Evolutionary conservation across 768 basidiomycete genomes (phyloP).

Genomic region (Lentinula guzmanii): DNA sequence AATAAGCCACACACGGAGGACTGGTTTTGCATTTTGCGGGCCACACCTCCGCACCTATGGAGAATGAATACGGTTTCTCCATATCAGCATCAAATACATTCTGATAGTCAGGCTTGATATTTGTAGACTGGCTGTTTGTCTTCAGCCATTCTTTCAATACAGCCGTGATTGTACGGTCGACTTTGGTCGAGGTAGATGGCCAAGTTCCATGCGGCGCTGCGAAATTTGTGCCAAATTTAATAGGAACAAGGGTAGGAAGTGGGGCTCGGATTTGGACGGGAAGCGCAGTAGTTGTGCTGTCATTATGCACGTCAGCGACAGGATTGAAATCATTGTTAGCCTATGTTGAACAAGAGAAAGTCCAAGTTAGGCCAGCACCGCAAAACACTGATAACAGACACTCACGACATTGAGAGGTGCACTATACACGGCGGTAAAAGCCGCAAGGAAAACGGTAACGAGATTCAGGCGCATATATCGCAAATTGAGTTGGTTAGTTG

Average conservation of each 20-base stretch:
- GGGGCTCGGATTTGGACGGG: neutral
- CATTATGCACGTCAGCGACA: neutral
- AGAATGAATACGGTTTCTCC: neutral
- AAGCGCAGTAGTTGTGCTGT: neutral
- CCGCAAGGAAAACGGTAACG: neutral
- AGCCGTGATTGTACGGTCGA: neutral
- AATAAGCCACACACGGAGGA: too few relatives aligned
- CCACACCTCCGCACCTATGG: neutral
- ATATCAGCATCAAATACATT: neutral
- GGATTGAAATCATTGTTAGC: neutral
- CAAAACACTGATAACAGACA: neutral
- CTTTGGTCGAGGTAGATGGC: neutral
- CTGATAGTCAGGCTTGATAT: neutral
- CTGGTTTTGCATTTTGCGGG: neutral
- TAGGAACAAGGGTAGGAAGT: neutral
- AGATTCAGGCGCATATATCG: neutral
- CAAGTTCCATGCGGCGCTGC: neutral
- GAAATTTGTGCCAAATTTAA: neutral
- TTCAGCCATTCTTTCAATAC: neutral
- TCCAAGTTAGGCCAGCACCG: too few relatives aligned
- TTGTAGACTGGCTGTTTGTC: neutral
- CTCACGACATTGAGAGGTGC: neutral
- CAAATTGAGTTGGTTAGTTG: too few relatives aligned
- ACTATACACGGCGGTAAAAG: neutral
- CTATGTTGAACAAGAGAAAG: neutral